A percentile compares a stretch with the other conserved stretches of the same genome.
Conservation (phyloP, 176 grass and related monocot species). For the Oryza glumipatula region DNA sequence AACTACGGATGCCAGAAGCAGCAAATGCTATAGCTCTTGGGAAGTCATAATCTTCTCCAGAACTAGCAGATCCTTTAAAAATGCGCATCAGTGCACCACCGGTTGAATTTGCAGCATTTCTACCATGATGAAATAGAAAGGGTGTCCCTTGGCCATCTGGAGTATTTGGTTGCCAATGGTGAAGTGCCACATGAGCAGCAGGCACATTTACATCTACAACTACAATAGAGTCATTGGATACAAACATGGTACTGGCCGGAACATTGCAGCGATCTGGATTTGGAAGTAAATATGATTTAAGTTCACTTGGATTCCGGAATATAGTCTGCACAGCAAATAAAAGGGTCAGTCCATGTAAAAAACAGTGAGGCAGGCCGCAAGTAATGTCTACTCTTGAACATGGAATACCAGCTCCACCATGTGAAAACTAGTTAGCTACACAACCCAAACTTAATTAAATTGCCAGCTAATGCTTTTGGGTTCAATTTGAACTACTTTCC, state of each 20-base stretch:
- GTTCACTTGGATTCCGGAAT: slow-evolving; percentile 91
- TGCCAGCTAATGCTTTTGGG: slow-evolving; percentile 6
- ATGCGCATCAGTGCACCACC: slow-evolving; percentile 89
- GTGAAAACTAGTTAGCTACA: slow-evolving; percentile 21
- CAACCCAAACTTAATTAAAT: slow-evolving; percentile 30
- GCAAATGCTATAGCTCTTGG: slow-evolving; percentile 90
- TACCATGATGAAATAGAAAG: slow-evolving; percentile 90
- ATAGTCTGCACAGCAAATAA: slow-evolving; percentile 77
- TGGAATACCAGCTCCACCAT: slow-evolving; percentile 16
- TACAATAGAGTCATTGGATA: slow-evolving; percentile 84
- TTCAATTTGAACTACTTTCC: not conserved
- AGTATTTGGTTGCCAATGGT: slow-evolving; percentile 97
- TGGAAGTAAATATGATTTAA: slow-evolving; percentile 81
- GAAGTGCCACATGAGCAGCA: slow-evolving; percentile 82
- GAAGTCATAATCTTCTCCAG: slow-evolving; percentile 75
- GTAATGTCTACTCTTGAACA: slow-evolving; percentile 2
- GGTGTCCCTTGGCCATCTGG: slow-evolving; percentile 95
- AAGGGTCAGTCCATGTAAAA: slow-evolving; percentile 31
- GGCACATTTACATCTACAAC: slow-evolving; percentile 81
- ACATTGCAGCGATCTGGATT: slow-evolving; percentile 92
- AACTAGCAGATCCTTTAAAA: slow-evolving; percentile 79
- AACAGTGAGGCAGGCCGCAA: slow-evolving; percentile 18
- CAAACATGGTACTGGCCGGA: slow-evolving; percentile 82
- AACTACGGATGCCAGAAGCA: slow-evolving; percentile 65
- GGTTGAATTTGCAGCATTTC: slow-evolving; percentile 59